phyloP scores from a whole-genome alignment of 2,329 filamentous ascomycete genomes.

The Penicillium occitanis region DNA sequence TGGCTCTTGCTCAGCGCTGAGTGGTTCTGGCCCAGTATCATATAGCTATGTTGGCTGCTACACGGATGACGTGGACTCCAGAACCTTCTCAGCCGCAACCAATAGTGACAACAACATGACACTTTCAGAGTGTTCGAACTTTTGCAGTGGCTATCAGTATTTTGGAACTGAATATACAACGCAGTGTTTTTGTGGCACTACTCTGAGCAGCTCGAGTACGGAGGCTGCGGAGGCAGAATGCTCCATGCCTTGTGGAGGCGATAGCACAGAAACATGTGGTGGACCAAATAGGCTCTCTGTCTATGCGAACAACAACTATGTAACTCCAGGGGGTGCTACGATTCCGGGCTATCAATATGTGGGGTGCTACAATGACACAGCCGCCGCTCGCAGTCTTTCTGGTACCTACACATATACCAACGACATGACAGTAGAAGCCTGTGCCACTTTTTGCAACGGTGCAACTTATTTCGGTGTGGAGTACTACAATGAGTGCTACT shows the following conservation, averaged over 20 bases:
- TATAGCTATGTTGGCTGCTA: conserved; percentile 31
- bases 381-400: conserved; percentile 18
- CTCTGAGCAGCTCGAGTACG: conserved; percentile 29
- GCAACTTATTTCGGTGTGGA: conserved; percentile 18
- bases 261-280: conserved; percentile 37
- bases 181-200: conserved; percentile 30
- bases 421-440: conserved; percentile 17
- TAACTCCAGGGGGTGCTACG: conserved; percentile 11
- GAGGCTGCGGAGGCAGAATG: conserved; percentile 41
- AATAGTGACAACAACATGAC: conserved; percentile 26
- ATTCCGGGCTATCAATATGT: conserved; percentile 12
- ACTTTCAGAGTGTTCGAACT: conserved; percentile 31
- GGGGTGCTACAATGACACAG: conserved; percentile 18
- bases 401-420: conserved; percentile 9
- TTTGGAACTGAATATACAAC: conserved; percentile 34
- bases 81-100: conserved; percentile 23
- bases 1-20: conserved; percentile 15
- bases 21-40: conserved; percentile 6
- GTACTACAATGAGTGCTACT: conserved; percentile 19
- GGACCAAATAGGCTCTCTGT: conserved; percentile 46
- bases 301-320: conserved; percentile 49
- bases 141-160: conserved; percentile 27
- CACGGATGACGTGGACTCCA: conserved; percentile 26
- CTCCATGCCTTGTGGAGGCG: conserved; percentile 52
- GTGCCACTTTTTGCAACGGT: conserved; percentile 17